A percentile compares a stretch with the other conserved stretches of the same genome.
These are phyloP conservation scores for Backusella australiensis DNA, from an alignment of 192 early-diverging fungal species.

Conservation along the genomic window DNA sequence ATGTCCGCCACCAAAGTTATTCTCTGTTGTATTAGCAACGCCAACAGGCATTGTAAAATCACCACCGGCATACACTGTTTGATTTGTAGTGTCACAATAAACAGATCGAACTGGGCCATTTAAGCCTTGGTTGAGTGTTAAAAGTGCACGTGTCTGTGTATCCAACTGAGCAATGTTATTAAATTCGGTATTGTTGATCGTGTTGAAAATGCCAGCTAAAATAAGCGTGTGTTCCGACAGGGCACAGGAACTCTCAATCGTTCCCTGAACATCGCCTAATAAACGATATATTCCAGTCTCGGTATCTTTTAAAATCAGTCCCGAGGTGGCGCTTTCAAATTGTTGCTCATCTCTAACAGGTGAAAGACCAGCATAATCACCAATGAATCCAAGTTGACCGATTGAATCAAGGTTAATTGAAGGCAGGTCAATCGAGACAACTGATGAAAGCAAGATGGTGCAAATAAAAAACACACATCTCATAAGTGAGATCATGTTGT, in stretches of 20 bases:
- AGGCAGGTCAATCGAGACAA: background rate
- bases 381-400: conserved; percentile 27
- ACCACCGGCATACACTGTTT: conserved; percentile 28
- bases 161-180: conserved; percentile 28
- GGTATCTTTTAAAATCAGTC: background rate
- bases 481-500: background rate
- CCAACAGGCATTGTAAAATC: conserved; percentile 26
- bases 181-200: background rate
- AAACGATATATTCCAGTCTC: conserved; percentile 7
- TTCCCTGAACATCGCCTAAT: conserved; percentile 17
- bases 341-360: conserved; percentile 4
- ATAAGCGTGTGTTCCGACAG: conserved; percentile 3
- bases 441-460: background rate
- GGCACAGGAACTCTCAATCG: conserved; percentile 19
- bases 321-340: conserved; percentile 5
- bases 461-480: conserved; percentile 3
- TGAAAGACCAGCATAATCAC: conserved; percentile 33
- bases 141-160: conserved; percentile 9
- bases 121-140: conserved; percentile 26
- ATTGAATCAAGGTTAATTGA: conserved; percentile 9
- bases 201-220: conserved; percentile 33
- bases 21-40: conserved; percentile 1
- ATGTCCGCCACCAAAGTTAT: conserved; percentile 9
- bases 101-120: conserved; percentile 33
- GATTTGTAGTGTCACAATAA: conserved; percentile 27